These are phyloP conservation scores for Allium cepa DNA, from an alignment of 106 monocot genomes.

Conservation along the genomic window DNA sequence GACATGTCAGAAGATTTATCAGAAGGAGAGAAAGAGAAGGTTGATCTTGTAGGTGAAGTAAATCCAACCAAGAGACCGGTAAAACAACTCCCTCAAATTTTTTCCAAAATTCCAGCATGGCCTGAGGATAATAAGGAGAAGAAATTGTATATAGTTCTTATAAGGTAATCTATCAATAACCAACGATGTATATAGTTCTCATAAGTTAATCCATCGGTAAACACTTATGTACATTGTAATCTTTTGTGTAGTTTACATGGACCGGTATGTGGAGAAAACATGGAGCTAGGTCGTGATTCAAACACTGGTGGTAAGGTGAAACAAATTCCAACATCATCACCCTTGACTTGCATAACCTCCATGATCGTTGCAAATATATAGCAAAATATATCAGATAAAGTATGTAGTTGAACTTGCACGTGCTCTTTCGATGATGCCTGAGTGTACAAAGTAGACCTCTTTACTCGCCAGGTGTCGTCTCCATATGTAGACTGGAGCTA, in stretches of 20 bases:
- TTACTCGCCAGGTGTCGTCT: slow-evolving; percentile 86
- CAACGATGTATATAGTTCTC: slow-evolving; percentile 34
- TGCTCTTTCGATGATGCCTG: slow-evolving; percentile 87
- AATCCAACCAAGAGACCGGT: slow-evolving; percentile 36
- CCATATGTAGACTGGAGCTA: slow-evolving; percentile 97
- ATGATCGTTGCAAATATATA: no score
- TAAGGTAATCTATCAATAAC: slow-evolving; percentile 39
- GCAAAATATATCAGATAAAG: slow-evolving; percentile 40
- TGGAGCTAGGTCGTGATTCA: slow-evolving; percentile 89
- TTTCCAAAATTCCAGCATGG: slow-evolving; percentile 67
- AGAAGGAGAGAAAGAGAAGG: slow-evolving; percentile 90
- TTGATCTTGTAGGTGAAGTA: slow-evolving; percentile 42
- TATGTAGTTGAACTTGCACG: slow-evolving; percentile 92
- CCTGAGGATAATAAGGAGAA: slow-evolving; percentile 82
- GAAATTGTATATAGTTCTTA: slow-evolving; percentile 82
- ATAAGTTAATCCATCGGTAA: slow-evolving; percentile 36
- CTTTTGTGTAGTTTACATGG: slow-evolving; percentile 64
- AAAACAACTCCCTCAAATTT: slow-evolving; percentile 37
- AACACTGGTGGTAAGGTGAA: slow-evolving; percentile 86
- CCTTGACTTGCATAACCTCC: background rate
- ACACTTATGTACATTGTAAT: no score
- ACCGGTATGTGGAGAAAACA: slow-evolving; percentile 90
- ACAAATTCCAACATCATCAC: background rate
- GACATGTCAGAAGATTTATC: slow-evolving; percentile 93
- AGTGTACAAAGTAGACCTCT: slow-evolving; percentile 85